Evolutionary conservation across 495 filamentous ascomycete species (phyloP), one percentile per base, ranked within the genome.

Genomic region (Margaritispora aquatica): DNA sequence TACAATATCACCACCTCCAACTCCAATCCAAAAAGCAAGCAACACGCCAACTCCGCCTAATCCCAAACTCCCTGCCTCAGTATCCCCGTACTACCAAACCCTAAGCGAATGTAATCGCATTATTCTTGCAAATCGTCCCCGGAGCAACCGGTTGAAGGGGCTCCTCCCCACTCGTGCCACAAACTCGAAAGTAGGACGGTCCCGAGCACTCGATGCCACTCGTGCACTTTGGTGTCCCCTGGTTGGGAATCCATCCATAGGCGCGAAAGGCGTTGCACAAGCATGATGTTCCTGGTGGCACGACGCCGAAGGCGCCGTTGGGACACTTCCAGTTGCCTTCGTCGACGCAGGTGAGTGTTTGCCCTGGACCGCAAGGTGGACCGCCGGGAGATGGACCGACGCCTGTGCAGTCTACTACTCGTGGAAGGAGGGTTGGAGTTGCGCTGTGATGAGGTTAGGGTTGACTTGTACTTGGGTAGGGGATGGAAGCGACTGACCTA

Each of bases 231-330:
- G 56, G 47, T 10, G 34, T 24, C 2, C 22, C n/a, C 19, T 58
- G 49, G 17, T 58, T 58, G 4, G 55, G 56, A 4, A 51, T 31
- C 46, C 56, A 58, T 5, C 56, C 47, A 21, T 26, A 47, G 20
- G 27, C 11, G 3, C 47, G 21, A 47, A 58, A 58, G 2, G 47
- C 56, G 13, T 58, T 51, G 47, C 46, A 58, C 19, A 58, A n/a
- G 26, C 56, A 58, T 20, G 21, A 7, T 17, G 56, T 51, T 27
- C 46, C 46, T 11, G 56, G 56, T 38, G 46, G 56, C 2, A 51
- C 56, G 17, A 51, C 56, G 26, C 56, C 46, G n/a, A 5, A 21
- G 20, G 41, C 48, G 9, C 56, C 56, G 29, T 58, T 58, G 26
- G 29, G 56, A 26, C 56, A 58, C 21, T 51, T 13, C 56, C 47